Percentiles rank a stretch among this genome's conserved stretches.
These are phyloP conservation scores for Hagleromyces aurorensis DNA, from an alignment of 805 yeast species.

Conservation along the genomic window DNA sequence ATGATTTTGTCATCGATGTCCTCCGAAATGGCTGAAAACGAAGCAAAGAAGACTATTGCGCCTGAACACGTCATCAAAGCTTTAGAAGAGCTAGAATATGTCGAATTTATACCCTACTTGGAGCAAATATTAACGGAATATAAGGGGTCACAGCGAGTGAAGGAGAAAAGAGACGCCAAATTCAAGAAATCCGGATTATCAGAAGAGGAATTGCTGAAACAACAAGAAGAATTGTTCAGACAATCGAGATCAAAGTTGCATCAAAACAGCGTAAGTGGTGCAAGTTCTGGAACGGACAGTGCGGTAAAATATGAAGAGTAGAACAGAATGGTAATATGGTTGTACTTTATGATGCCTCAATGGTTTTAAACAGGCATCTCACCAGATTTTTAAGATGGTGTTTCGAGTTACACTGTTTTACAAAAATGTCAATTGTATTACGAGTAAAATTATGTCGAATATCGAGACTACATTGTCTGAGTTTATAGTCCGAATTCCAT, in stretches of 20 bases:
- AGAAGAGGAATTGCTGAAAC: conserved; percentile 85
- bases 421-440: too few relatives aligned
- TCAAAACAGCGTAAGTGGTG: conserved; percentile 15
- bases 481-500: too few relatives aligned
- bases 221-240: conserved; percentile 88
- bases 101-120: conserved; percentile 73
- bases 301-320: too few relatives aligned
- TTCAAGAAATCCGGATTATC: conserved; percentile 86
- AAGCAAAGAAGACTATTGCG: conserved; percentile 91
- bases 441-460: too few relatives aligned
- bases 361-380: too few relatives aligned
- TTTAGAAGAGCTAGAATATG: conserved; percentile 76
- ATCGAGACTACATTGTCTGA: too few relatives aligned
- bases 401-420: too few relatives aligned
- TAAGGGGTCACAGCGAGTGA: conserved; percentile 78
- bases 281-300: too few relatives aligned
- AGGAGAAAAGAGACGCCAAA: conserved; percentile 86
- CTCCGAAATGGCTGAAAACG: conserved; percentile 93
- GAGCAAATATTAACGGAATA: conserved; percentile 77
- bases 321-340: too few relatives aligned
- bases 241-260: conserved; percentile 62
- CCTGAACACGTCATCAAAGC: conserved; percentile 94
- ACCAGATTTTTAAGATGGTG: too few relatives aligned
- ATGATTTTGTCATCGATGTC: conserved; percentile 91
- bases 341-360: too few relatives aligned